These are phyloP conservation scores for Backusella mclennaniae DNA, from an alignment of 192 early-diverging fungal species.

Conservation along the genomic window DNA sequence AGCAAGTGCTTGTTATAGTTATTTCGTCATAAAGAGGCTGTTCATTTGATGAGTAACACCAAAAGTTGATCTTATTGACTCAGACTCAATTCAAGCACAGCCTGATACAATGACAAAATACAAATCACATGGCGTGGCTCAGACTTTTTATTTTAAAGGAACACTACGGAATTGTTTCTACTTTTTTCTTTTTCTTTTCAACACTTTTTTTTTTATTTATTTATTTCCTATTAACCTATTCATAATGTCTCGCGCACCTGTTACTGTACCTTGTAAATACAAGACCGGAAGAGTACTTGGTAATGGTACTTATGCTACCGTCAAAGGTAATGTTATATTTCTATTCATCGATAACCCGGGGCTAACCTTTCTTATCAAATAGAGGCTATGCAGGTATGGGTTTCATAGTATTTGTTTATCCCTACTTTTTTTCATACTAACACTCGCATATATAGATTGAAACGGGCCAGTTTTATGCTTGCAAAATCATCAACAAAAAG, in stretches of 20 bases:
- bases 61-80: too few species aligned
- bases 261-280: constrained; percentile 57
- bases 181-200: background rate
- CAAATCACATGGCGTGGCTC: background rate
- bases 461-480: constrained; percentile 70
- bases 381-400: constrained; percentile 56
- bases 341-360: background rate
- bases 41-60: too few species aligned
- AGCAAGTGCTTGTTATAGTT: too few species aligned
- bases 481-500: constrained; percentile 80
- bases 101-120: too few species aligned
- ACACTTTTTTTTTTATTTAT: background rate
- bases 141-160: background rate
- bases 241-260: background rate
- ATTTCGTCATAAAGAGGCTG: too few species aligned
- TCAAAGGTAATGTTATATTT: constrained; percentile 51
- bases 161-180: background rate
- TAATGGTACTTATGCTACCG: constrained; percentile 65
- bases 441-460: constrained; percentile 43
- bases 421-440: too few species aligned
- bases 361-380: background rate
- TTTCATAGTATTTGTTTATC: background rate
- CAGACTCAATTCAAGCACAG: too few species aligned
- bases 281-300: constrained; percentile 65
- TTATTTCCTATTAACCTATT: background rate